Evolutionary conservation across 176 grass and related monocot genomes (phyloP).

Genomic region (Oryza nivara): DNA sequence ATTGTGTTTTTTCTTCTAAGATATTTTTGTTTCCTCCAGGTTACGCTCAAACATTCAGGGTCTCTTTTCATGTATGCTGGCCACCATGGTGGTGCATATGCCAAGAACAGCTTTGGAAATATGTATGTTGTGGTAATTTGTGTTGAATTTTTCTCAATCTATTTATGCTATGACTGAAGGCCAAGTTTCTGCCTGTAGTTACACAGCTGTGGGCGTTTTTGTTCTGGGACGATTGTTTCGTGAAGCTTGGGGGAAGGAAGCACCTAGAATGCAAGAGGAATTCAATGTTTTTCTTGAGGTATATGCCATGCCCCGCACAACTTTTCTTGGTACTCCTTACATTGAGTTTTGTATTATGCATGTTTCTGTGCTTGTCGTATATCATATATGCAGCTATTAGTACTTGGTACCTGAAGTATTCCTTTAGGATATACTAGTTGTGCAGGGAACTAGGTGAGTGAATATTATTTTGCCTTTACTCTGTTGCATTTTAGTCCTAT

Average conservation of each 20-base stretch:
- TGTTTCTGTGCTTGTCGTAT: constrained; percentile 4
- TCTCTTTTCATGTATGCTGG: constrained; percentile 99
- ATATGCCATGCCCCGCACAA: constrained; percentile 19
- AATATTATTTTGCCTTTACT: constrained; percentile 5
- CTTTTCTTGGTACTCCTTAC: constrained; percentile 13
- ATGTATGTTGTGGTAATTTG: constrained; percentile 52
- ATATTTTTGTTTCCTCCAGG: constrained; percentile 51
- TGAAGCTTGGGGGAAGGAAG: constrained; percentile 87
- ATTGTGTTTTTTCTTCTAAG: constrained; percentile 26
- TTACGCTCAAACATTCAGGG: constrained; percentile 91
- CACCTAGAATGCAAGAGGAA: constrained; percentile 83
- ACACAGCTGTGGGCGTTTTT: constrained; percentile 92
- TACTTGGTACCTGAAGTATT: constrained; percentile 2
- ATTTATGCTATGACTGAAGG: constrained; percentile 38
- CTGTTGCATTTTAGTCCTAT: constrained; percentile 15
- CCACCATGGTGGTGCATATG: constrained; percentile 87
- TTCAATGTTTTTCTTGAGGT: constrained; percentile 92
- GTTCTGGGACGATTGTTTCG: constrained; percentile 77
- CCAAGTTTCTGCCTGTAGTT: constrained; percentile 55
- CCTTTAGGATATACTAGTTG: neutral
- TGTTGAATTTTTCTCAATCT: constrained; percentile 28
- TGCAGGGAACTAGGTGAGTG: neutral
- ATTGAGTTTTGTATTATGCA: neutral
- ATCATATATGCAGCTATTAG: neutral
- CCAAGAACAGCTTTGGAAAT: constrained; percentile 97